Conservation (phyloP, 1,284 basidiomycete genomes). For the Pseudozyma sp. region DNA sequence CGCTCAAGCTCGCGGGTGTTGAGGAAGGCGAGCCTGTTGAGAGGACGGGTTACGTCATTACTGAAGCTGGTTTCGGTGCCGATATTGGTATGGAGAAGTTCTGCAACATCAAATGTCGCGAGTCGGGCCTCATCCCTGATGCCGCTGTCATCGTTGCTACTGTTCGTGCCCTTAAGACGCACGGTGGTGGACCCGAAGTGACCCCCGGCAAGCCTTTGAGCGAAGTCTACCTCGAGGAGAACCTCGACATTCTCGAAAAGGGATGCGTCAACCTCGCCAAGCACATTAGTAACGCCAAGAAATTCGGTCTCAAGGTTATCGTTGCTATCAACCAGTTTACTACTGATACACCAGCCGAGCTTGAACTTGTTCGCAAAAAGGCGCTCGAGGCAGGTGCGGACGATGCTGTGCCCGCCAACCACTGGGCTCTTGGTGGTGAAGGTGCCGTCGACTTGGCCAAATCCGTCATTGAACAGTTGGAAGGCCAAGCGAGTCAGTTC, state of each 20-base stretch:
- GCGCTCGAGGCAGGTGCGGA: slow-evolving; percentile 89
- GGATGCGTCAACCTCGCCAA: slow-evolving; percentile 93
- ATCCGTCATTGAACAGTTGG: slow-evolving; percentile 60
- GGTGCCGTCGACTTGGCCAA: slow-evolving; percentile 65
- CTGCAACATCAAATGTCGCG: slow-evolving; percentile 99
- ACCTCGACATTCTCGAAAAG: slow-evolving; percentile 87
- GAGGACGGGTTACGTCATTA: slow-evolving; percentile 92
- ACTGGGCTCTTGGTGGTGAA: slow-evolving; percentile 73
- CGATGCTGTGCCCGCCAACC: slow-evolving; percentile 92
- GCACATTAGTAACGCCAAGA: slow-evolving; percentile 94
- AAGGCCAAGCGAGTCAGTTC: slow-evolving; percentile 58
- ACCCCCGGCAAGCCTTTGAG: slow-evolving; percentile 94
- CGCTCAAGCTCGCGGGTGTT: slow-evolving; percentile 95
- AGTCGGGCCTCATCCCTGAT: slow-evolving; percentile 91
- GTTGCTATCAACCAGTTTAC: slow-evolving; percentile 95
- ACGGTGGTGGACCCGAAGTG: slow-evolving; percentile 96
- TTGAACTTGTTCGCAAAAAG: slow-evolving; percentile 84
- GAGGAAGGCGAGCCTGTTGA: slow-evolving; percentile 87
- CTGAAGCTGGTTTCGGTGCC: slow-evolving; percentile 97
- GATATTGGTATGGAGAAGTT: slow-evolving; percentile 91
- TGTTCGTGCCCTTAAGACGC: slow-evolving; percentile 98
- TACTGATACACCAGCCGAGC: slow-evolving; percentile 89
- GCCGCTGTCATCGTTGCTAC: slow-evolving; percentile 96
- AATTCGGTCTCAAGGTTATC: slow-evolving; percentile 96
- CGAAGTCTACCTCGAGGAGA: slow-evolving; percentile 93